Base-by-base conservation (phyloP, 768 basidiomycete genomes). In the Hericium rajendrae region DNA sequence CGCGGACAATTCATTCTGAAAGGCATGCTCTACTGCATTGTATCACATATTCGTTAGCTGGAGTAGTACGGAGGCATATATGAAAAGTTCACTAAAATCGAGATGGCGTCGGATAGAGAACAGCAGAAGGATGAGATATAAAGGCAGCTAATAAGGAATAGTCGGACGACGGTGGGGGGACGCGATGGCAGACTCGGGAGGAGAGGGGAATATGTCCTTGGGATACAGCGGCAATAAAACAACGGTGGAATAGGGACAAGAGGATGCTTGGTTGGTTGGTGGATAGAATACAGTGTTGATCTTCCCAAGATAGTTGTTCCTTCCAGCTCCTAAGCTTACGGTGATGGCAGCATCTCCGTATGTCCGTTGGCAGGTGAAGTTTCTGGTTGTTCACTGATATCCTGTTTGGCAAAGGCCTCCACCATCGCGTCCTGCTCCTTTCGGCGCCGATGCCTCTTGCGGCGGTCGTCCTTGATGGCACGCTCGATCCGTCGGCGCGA, bases 391-490 rank as follows among this genome's bases (percentile, higher is more conserved):
- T 60, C 70, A 43, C 66, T 70, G 37, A 80, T 66, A 54, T 74
- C 70, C 53, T 79, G 75, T 60, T 62, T 82, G 43, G 86, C 82
- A 67, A 92, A 91, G 6, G 87, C 85, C 66, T 87, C 85, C 58
- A 91, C 76, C 78, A 92, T 83, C 24, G 85, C 76, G 55, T 92
- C 90, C 65, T 90, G 87, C 65, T 91, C 90, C 67, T 87, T 88
- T 64, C 89, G 84, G 56, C 89, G 78, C 64, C 79, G 86, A 70
- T 92, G 90, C 62, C 90, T 78, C 70, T 79, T 82, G 64, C 88
- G 78, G 61, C 88, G 78, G 73, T 92, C 90, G 50, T 92, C 90
- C 68, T 88, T 90, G 67, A 92, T 90, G n/a, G 86, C 73, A 37
- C 86, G 79, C 62, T 91, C 86, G 54, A 91, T 81, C 64, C 83